These are phyloP conservation scores for Claviceps arundinis DNA, from an alignment of 2,329 filamentous ascomycete species.

Conservation along the genomic window DNA sequence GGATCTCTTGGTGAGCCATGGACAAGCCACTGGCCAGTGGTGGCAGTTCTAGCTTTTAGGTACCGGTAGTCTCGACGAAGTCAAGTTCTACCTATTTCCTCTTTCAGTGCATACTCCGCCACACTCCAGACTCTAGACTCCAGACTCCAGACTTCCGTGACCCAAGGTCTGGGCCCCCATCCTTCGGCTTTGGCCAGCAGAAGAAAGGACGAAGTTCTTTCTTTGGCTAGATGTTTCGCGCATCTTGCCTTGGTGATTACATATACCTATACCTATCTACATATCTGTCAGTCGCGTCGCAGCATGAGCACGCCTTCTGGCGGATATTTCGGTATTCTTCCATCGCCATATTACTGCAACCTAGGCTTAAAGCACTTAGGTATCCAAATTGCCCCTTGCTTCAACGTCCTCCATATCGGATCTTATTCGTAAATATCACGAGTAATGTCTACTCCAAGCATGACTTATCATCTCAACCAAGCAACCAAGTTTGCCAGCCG, in stretches of 20 bases:
- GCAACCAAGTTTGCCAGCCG: neutral
- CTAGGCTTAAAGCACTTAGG: neutral
- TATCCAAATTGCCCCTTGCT: neutral
- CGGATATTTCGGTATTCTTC: neutral
- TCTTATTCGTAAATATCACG: too few species aligned
- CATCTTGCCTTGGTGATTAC: neutral
- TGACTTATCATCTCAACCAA: neutral
- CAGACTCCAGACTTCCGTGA: neutral
- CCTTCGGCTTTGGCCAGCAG: neutral
- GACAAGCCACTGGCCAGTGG: neutral
- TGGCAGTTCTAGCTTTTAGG: neutral
- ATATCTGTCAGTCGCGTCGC: neutral
- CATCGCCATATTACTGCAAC: neutral
- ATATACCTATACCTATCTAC: too few species aligned
- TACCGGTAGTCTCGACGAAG: neutral
- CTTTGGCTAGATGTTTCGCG: neutral
- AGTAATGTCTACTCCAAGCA: too few species aligned
- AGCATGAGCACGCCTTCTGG: neutral
- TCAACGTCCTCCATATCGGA: too few species aligned
- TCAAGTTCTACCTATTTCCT: neutral
- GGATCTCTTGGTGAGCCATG: too few species aligned
- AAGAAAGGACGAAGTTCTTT: neutral
- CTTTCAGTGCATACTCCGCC: neutral
- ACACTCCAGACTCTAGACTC: neutral
- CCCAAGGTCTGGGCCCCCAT: neutral